Percentiles rank a stretch among this genome's conserved stretches.
Evolutionary conservation across 23 red algal species (phyloP).

Genomic region (Gracilaria caudata): DNA sequence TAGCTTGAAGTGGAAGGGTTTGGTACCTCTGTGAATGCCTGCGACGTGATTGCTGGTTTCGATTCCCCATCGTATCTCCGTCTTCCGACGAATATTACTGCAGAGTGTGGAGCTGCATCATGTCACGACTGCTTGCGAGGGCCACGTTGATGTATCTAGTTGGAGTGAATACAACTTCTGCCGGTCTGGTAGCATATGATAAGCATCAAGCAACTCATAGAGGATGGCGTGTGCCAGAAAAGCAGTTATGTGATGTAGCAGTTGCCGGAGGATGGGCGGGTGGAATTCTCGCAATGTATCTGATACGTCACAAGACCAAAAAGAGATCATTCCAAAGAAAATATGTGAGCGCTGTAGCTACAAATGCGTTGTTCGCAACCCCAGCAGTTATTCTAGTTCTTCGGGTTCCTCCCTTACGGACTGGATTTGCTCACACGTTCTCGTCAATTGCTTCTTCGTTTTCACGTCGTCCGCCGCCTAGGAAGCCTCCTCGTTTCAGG

Average conservation of each 20-base stretch:
- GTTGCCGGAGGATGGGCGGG: conserved; percentile 54
- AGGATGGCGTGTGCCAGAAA: conserved; percentile 52
- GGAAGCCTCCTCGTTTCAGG: conserved; percentile 28
- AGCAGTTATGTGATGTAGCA: conserved; percentile 33
- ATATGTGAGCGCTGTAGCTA: conserved; percentile 41
- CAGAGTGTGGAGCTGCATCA: not conserved
- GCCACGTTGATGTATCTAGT: conserved; percentile 36
- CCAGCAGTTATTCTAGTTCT: conserved; percentile 4
- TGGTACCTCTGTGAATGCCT: too few species aligned
- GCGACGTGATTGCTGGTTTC: not conserved
- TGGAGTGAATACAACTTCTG: conserved; percentile 29
- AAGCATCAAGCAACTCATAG: conserved; percentile 34
- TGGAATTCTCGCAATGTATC: conserved; percentile 56
- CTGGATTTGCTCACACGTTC: conserved; percentile 17
- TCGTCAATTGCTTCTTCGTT: conserved; percentile 12
- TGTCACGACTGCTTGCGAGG: conserved; percentile 24
- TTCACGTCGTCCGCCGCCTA: conserved; percentile 7
- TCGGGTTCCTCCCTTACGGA: not conserved
- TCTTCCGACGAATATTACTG: not conserved
- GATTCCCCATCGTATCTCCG: not conserved
- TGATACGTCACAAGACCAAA: conserved; percentile 59
- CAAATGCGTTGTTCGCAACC: conserved; percentile 21
- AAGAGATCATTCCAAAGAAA: conserved; percentile 58
- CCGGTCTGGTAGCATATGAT: conserved; percentile 49
- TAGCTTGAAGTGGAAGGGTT: too few species aligned